Evolutionary conservation across 2,329 filamentous ascomycete genomes (phyloP).

Genomic region (Fonsecaea erecta): DNA sequence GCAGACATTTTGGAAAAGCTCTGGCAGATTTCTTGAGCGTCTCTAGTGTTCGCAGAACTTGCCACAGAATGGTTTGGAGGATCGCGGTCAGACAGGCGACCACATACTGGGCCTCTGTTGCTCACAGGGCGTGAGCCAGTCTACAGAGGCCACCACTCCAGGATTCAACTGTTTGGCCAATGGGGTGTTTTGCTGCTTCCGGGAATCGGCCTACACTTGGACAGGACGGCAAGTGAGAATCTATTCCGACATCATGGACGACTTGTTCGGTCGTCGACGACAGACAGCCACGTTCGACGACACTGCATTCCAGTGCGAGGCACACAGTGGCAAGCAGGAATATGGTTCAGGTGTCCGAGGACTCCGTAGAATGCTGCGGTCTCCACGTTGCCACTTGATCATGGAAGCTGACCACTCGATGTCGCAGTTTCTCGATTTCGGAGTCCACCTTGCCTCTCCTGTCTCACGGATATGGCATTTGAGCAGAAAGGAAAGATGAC

Average conservation of each 20-base stretch:
- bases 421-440: background rate
- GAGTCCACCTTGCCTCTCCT: background rate
- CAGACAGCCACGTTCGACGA: background rate
- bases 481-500: background rate
- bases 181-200: background rate
- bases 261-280: background rate
- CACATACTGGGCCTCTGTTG: background rate
- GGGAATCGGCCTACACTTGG: background rate
- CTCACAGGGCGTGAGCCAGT: background rate
- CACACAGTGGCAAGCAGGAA: background rate
- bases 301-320: background rate
- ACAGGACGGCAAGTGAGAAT: background rate
- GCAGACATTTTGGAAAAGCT: background rate
- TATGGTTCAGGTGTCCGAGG: background rate
- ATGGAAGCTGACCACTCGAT: background rate
- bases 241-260: background rate
- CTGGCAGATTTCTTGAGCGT: background rate
- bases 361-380: background rate
- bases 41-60: background rate
- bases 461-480: background rate
- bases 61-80: background rate
- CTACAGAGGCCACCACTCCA: background rate
- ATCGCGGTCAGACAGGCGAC: background rate
- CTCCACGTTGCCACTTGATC: background rate
- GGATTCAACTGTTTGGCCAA: background rate